phyloP scores from a whole-genome alignment of 208 protist species.

The Wallacemonas sp. region DNA sequence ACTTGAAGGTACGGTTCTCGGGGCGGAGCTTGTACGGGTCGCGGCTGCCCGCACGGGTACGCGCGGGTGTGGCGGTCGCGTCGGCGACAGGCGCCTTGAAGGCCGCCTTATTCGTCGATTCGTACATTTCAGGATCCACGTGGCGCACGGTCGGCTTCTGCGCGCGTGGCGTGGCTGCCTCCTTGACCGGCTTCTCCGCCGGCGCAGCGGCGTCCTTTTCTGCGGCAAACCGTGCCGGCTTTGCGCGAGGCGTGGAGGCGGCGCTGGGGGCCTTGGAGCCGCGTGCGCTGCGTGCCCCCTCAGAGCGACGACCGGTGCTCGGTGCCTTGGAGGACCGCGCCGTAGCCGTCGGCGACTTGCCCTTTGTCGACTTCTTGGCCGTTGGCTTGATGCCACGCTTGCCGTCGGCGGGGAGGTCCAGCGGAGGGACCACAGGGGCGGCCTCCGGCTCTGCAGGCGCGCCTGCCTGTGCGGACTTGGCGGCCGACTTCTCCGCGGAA shows the following conservation, averaged over 20 bases:
- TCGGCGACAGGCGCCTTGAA: background rate
- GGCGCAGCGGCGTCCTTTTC: background rate
- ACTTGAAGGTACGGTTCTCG: constrained; percentile 23
- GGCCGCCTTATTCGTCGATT: constrained; percentile 5
- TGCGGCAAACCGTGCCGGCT: constrained; percentile 8
- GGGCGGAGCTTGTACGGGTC: constrained; percentile 22
- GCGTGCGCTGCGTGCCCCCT: constrained; percentile 1
- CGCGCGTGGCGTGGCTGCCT: background rate
- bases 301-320: constrained; percentile 13
- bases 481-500: no score
- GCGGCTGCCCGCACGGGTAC: background rate
- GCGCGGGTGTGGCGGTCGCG: background rate
- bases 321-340: constrained; percentile 14
- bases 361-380: background rate
- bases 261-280: constrained; percentile 1
- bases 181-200: background rate
- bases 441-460: background rate
- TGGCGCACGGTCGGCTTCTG: constrained; percentile 22
- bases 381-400: constrained; percentile 13
- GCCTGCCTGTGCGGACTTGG: no score
- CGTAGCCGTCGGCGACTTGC: background rate
- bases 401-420: background rate
- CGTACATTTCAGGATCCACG: constrained; percentile 22
- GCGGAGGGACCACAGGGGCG: background rate
- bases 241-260: background rate